Evolutionary conservation across 371 early-diverging fungal species (phyloP), one percentile per base, ranked within the genome.

Genomic region (Batkoa obscura): DNA sequence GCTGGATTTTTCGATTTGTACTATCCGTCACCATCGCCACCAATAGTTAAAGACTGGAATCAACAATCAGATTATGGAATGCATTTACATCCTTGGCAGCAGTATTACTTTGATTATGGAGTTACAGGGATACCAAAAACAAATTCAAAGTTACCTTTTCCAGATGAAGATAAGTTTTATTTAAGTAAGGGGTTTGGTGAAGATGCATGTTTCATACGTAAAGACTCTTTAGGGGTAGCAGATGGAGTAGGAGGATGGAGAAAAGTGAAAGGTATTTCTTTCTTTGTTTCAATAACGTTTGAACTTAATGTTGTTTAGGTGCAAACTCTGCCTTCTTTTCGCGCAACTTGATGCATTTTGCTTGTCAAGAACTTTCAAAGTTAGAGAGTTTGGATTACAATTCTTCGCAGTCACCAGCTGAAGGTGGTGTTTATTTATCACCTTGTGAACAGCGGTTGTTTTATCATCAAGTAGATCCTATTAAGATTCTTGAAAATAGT

Each of bases 331-430:
- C 90, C 10, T 67, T 91, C 37, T 93, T 83, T 64, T 84, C 92
- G 2, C 74, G 84, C 48, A 84, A 88, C 59, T 62, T 95, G 46
- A 95, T 95, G 96, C 92, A 93, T 65, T 84, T 90, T 64, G 82
- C 84, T 9, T 76, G 72, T 59, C 59, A 73, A 17, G 90, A 95
- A 64, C 66, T 92, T 54, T 86, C 86, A 58, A 77, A 79, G 48
- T 86, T 83, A 63, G 88, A 90, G 61, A 78, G 83, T 57, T 66
- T 76, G 37, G 23, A 23, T 23, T 71, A 78, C 59, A 45, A 45
- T 23, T 23, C 23, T 15, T 37, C 35, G 38, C 8, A 13, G 9
- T 37, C 30, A 3, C n/a, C 17, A 15, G 23, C 17, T 3, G 38
- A 53, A 23, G 9, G 38, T 30, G 39, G 15, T 2, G 39, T 53